Conservation (phyloP, 305 asterid genomes). For the Plantago coronopus region DNA sequence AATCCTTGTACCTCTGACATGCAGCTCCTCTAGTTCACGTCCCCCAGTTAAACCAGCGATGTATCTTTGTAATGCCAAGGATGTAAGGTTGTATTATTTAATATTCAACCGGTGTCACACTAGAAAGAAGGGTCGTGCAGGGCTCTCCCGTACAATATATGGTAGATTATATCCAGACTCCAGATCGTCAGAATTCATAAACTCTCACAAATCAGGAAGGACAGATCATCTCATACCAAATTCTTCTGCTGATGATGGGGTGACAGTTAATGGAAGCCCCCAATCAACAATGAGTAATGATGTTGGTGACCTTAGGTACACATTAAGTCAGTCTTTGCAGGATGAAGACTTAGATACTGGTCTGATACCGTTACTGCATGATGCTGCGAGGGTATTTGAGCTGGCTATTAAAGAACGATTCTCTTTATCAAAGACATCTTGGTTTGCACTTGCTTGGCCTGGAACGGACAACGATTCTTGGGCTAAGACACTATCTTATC, state of each 20-base stretch:
- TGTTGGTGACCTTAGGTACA: conserved; percentile 64
- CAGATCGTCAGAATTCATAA: conserved; percentile 32
- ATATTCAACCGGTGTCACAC: conserved; percentile 35
- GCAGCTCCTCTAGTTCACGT: conserved; percentile 65
- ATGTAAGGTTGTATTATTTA: conserved; percentile 37
- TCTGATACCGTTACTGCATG: conserved; percentile 84
- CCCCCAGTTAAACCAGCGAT: conserved; percentile 50
- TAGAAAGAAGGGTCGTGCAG: conserved; percentile 47
- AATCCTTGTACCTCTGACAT: conserved; percentile 32
- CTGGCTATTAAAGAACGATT: conserved; percentile 67
- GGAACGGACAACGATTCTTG: conserved; percentile 83
- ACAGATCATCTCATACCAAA: conserved; percentile 39
- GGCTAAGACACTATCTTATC: conserved; percentile 86
- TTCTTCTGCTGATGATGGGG: conserved; percentile 91
- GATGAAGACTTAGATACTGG: conserved; percentile 67
- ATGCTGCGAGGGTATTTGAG: conserved; percentile 94
- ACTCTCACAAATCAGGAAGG: conserved; percentile 43
- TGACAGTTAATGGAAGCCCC: conserved; percentile 71
- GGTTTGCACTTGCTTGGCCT: conserved; percentile 94
- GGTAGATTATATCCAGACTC: conserved; percentile 34
- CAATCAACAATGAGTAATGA: conserved; percentile 45
- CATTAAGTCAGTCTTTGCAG: conserved; percentile 65
- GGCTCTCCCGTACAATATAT: conserved; percentile 38
- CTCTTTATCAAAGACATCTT: conserved; percentile 55
- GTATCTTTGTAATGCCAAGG: conserved; percentile 36